phyloP scores from a whole-genome alignment of 179 eudicot genomes.

The Gypsophila paniculata region DNA sequence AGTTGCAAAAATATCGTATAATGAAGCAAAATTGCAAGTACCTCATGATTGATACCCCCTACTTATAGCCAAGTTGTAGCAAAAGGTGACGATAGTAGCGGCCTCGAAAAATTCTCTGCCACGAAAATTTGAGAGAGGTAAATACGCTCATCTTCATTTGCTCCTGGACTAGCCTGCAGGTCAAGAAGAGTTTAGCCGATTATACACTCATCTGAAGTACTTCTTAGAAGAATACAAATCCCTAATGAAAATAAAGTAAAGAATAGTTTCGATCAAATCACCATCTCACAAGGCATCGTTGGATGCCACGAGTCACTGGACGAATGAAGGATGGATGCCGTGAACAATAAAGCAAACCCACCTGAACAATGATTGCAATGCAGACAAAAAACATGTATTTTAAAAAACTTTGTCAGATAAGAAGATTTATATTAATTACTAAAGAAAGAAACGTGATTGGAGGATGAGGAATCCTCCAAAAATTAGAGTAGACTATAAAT shows the following conservation, averaged over 20 bases:
- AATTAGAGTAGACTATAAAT: neutral
- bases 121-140: conserved; percentile 42
- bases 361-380: conserved; percentile 41
- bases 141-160: conserved; percentile 45
- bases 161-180: conserved; percentile 84
- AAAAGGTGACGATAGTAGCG: conserved; percentile 92
- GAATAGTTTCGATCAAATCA: conserved; percentile 27
- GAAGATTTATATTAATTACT: neutral
- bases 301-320: conserved; percentile 69
- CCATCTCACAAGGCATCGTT: conserved; percentile 98
- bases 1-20: neutral
- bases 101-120: conserved; percentile 80
- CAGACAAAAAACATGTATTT: conserved; percentile 1
- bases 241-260: neutral
- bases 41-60: conserved; percentile 29
- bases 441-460: neutral
- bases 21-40: conserved; percentile 27
- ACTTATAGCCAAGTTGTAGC: conserved; percentile 62
- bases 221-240: neutral
- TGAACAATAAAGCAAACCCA: conserved; percentile 78
- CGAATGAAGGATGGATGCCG: conserved; percentile 89
- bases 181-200: conserved; percentile 22
- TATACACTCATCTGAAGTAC: neutral
- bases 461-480: neutral
- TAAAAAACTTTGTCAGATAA: no score